Evolutionary conservation across 768 basidiomycete species (phyloP).

Genomic region (Amanita rimosa): DNA sequence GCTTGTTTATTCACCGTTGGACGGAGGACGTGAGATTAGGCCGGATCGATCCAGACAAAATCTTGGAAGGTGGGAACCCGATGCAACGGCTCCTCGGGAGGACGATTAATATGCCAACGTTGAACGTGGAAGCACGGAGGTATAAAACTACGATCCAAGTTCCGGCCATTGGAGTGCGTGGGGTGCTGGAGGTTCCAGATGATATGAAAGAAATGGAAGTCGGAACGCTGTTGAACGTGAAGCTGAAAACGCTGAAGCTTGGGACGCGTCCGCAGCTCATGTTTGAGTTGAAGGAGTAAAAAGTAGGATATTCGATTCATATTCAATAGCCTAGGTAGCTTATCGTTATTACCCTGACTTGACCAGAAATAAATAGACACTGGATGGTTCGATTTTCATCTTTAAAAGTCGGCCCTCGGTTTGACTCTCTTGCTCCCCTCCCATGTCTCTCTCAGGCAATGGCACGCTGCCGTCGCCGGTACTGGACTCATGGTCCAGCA

Average conservation of each 20-base stretch:
- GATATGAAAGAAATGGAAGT: neutral
- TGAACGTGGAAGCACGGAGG: slow-evolving; percentile 8
- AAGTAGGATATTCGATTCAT: slow-evolving; percentile 3
- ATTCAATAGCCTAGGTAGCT: neutral
- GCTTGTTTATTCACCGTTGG: slow-evolving; percentile 27
- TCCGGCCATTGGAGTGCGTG: slow-evolving; percentile 14
- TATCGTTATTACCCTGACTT: neutral
- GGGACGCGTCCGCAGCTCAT: slow-evolving; percentile 13
- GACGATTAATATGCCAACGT: slow-evolving; percentile 6
- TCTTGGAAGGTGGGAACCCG: slow-evolving; percentile 10
- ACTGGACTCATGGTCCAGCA: slow-evolving; percentile 32
- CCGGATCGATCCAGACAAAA: slow-evolving; percentile 7
- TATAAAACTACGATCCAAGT: slow-evolving; percentile 12
- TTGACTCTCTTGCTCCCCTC: slow-evolving; percentile 5
- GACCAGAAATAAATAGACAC: neutral
- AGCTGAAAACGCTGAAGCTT: slow-evolving; percentile 16
- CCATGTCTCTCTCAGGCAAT: slow-evolving; percentile 24
- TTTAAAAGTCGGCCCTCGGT: slow-evolving; percentile 7
- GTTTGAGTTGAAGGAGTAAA: neutral
- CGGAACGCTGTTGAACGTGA: slow-evolving; percentile 12
- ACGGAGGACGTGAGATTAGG: slow-evolving; percentile 18
- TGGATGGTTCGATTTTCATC: slow-evolving; percentile 22
- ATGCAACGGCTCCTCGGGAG: slow-evolving; percentile 15
- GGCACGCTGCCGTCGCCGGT: slow-evolving; percentile 18
- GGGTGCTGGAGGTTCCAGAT: slow-evolving; percentile 1